Evolutionary conservation across 108 stramenopile genomes (phyloP), one percentile per base, ranked within the genome.

Genomic region (Asterionellopsis glacialis): DNA sequence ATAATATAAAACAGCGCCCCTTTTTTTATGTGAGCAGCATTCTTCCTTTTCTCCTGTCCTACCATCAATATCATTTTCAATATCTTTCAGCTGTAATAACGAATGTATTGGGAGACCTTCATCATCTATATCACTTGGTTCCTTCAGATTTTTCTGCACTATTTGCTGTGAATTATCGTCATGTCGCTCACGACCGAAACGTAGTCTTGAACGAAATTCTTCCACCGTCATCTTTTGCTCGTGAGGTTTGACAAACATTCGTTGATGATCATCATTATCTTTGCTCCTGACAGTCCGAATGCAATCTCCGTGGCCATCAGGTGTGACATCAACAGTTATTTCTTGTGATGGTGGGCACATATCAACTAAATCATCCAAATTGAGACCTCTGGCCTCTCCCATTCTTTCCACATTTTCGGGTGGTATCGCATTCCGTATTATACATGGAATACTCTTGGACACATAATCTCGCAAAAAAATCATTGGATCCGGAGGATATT

Each of bases 281-380:
- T 72, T 41, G 21, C 43, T 21, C n/a, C 56, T 21, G 10, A 27
- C 50, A 26, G 43, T 72, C 39, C 85, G 71, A 19, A 91, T 61
- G 48, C 84, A 75, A 74, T 97, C 96, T 0, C 91, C 96, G 54
- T 90, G 90, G 0, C 96, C 96, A 69, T 93, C 89, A 28, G 96
- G 96, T 7, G 96, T 94, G 1, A 94, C 90, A 70, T 97, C 87
- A 12, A 93, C 91, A 12, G 47, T 55, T 23, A 81, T 21, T 54
- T 70, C 61, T 41, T 69, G 45, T 0, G 48, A 40, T 45, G 64
- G 63, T 41, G 61, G 68, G 45, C 63, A 69, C 0, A 55, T 51
- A 16, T 55, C 59, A 15, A 78, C 69, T 50, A 93, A 69, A 42
- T 92, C 86, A 60, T 86, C 87, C 33, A 89, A 23, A 14, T 82